phyloP scores from a whole-genome alignment of 208 protist genomes.

The Phytomonas serpens region DNA sequence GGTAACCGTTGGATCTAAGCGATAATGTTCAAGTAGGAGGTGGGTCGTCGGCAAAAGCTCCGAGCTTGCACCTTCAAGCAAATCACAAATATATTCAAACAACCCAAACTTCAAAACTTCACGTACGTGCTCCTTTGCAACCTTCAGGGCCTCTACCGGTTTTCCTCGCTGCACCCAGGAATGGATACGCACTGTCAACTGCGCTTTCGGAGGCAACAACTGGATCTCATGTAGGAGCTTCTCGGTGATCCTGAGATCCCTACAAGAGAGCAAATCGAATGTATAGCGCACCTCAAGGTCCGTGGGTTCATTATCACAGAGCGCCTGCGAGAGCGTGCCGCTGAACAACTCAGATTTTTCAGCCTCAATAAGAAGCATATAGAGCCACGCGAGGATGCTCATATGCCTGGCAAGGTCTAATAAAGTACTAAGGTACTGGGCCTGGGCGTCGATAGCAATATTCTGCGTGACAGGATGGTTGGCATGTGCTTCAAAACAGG shows the following conservation, averaged over 20 bases:
- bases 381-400: slow-evolving; percentile 42
- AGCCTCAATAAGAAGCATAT: slow-evolving; percentile 29
- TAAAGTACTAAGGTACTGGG: slow-evolving; percentile 31
- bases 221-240: slow-evolving; percentile 23
- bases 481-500: slow-evolving; percentile 8
- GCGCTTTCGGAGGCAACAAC: slow-evolving; percentile 28
- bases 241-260: slow-evolving; percentile 15
- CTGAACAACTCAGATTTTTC: slow-evolving; percentile 15
- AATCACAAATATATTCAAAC: slow-evolving; percentile 26
- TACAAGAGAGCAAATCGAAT: slow-evolving; percentile 29
- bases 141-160: slow-evolving; percentile 22
- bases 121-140: slow-evolving; percentile 27
- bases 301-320: slow-evolving; percentile 33
- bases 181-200: slow-evolving; percentile 31
- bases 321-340: slow-evolving; percentile 20
- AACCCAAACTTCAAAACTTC: slow-evolving; percentile 32
- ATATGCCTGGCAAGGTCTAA: slow-evolving; percentile 30
- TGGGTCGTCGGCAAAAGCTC: slow-evolving; percentile 26
- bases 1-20: slow-evolving; percentile 19
- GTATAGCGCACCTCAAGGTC: slow-evolving; percentile 27
- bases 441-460: slow-evolving; percentile 42
- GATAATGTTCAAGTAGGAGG: slow-evolving; percentile 41
- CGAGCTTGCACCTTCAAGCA: slow-evolving; percentile 37
- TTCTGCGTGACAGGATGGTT: slow-evolving; percentile 13
- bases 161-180: slow-evolving; percentile 24